Evolutionary conservation across 2,329 filamentous ascomycete genomes (phyloP).

Genomic region (Pseudopithomyces chartarum): DNA sequence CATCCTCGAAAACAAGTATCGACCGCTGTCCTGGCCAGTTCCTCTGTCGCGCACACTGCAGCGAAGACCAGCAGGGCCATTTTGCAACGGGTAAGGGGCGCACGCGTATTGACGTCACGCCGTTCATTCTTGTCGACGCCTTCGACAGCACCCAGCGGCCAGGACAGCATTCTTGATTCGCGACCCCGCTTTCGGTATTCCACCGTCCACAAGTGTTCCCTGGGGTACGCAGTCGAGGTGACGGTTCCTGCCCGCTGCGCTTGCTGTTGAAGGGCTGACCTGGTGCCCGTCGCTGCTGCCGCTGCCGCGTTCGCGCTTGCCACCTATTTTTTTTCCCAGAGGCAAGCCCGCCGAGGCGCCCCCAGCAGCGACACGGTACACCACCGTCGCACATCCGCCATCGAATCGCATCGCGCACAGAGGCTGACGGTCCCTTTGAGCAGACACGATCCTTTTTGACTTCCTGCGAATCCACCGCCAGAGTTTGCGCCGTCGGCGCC

Average conservation of each 20-base stretch:
- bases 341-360: not conserved
- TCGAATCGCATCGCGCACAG: not conserved
- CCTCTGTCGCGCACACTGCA: not conserved
- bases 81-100: conserved; percentile 2
- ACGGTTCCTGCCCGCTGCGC: not conserved
- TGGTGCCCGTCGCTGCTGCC: not conserved
- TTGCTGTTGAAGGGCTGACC: not conserved
- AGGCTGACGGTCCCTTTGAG: not conserved
- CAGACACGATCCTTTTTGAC: not conserved
- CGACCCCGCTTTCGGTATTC: conserved; percentile 4
- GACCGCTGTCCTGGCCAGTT: not conserved
- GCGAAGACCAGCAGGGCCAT: not conserved
- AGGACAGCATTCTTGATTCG: not conserved
- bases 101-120: conserved; percentile 7
- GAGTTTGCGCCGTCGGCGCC: not conserved
- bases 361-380: not conserved
- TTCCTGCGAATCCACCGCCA: not conserved
- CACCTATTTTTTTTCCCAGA: not conserved
- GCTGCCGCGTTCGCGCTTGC: conserved; percentile 5
- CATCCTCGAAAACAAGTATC: not conserved
- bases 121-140: conserved; percentile 5
- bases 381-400: conserved; percentile 3
- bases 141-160: conserved; percentile 1
- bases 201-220: not conserved
- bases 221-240: not conserved